Evolutionary conservation across 2,329 filamentous ascomycete species (phyloP).

Genomic region (Knoxdaviesia capensis): DNA sequence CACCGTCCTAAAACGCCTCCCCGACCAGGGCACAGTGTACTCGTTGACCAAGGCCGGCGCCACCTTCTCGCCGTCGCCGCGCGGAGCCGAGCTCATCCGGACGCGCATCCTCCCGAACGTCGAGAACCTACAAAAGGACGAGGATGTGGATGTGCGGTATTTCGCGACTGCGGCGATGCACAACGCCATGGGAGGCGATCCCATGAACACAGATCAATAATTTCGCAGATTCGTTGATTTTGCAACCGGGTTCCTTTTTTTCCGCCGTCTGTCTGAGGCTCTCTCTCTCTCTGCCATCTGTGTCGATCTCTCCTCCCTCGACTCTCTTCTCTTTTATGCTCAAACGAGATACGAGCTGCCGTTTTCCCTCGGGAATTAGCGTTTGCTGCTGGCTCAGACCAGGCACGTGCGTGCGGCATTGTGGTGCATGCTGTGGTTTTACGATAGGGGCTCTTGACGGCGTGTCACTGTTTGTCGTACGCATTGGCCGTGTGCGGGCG

Average conservation of each 20-base stretch:
- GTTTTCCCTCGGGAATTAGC: too few relatives aligned
- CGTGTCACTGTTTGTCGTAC: too few relatives aligned
- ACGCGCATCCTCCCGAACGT: slow-evolving; percentile 74
- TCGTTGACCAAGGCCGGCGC: slow-evolving; percentile 62
- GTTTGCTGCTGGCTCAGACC: too few relatives aligned
- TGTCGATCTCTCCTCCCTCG: too few relatives aligned
- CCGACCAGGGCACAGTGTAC: slow-evolving; percentile 70
- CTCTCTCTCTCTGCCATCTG: too few relatives aligned
- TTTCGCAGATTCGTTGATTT: slow-evolving; percentile 8
- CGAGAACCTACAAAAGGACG: slow-evolving; percentile 89
- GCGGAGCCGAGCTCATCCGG: slow-evolving; percentile 63
- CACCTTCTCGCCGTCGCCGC: slow-evolving; percentile 42
- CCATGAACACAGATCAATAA: slow-evolving; percentile 48
- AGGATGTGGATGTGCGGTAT: slow-evolving; percentile 94
- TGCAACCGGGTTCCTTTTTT: slow-evolving; percentile 20
- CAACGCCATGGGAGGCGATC: slow-evolving; percentile 31
- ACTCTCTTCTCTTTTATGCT: too few relatives aligned
- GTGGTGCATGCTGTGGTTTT: too few relatives aligned
- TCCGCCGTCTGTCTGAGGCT: slow-evolving; percentile 5
- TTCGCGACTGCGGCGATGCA: slow-evolving; percentile 82
- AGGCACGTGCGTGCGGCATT: too few relatives aligned
- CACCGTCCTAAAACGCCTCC: slow-evolving; percentile 76
- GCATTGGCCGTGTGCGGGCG: too few relatives aligned
- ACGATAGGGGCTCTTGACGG: too few relatives aligned
- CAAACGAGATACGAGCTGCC: too few relatives aligned